Evolutionary conservation across 1,284 basidiomycete genomes (phyloP).

Genomic region (Naganishia sp.): DNA sequence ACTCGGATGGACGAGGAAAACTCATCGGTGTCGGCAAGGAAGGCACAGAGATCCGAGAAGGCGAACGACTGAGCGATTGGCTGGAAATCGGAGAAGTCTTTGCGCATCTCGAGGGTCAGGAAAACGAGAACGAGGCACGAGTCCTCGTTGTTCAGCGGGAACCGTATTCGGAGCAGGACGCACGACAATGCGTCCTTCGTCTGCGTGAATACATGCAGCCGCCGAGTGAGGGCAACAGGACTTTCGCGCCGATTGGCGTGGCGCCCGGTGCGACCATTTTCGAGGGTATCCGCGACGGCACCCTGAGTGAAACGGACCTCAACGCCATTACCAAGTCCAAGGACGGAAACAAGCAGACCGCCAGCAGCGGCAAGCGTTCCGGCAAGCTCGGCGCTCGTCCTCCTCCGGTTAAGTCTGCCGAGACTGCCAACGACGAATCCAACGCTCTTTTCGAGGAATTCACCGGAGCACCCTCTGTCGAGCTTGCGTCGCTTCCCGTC

Average conservation of each 20-base stretch:
- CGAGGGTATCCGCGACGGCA: constrained; percentile 56
- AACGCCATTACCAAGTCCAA: constrained; percentile 33
- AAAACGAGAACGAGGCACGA: constrained; percentile 38
- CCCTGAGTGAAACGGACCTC: constrained; percentile 41
- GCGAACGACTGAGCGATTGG: constrained; percentile 54
- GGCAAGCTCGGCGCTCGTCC: constrained; percentile 36
- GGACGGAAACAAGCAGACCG: constrained; percentile 38
- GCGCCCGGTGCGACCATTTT: constrained; percentile 57
- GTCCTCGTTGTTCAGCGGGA: constrained; percentile 53
- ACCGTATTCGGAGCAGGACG: constrained; percentile 58
- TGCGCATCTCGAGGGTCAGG: constrained; percentile 39
- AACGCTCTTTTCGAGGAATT: constrained; percentile 54
- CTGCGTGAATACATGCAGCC: constrained; percentile 57
- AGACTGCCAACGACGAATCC: constrained; percentile 39
- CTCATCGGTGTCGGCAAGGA: constrained; percentile 44
- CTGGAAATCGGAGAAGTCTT: constrained; percentile 54
- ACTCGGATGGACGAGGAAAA: constrained; percentile 34
- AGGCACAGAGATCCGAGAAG: constrained; percentile 48
- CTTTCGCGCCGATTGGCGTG: constrained; percentile 53
- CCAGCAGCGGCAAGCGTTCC: constrained; percentile 40
- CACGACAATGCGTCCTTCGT: constrained; percentile 56
- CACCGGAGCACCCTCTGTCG: constrained; percentile 41
- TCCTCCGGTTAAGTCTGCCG: constrained; percentile 40
- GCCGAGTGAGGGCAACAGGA: constrained; percentile 51
- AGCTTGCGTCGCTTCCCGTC: constrained; percentile 49